Evolutionary conservation across 192 early-diverging fungal genomes (phyloP), one percentile per base, ranked within the genome.

Genomic region (Gamsiella multidivaricata): DNA sequence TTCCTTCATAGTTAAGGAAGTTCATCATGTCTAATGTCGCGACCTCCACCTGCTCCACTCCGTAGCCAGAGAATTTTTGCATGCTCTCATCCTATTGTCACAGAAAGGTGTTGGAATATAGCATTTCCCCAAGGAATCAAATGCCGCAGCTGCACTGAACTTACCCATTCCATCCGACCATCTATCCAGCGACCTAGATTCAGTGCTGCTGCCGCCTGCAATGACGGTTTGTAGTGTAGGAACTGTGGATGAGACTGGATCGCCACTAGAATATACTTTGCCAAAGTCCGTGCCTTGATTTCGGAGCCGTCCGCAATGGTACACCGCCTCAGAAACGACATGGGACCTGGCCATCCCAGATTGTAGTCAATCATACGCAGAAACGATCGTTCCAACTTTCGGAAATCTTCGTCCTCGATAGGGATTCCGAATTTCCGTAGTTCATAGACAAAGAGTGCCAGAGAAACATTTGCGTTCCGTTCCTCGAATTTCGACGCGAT

Each of bases 401-500:
- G 79, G 29, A 99, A 87, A 75, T 94, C 93, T 5, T 91, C 89
- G n/a, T 86, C 89, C 7, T 88, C 87, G 60, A 88, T 85, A 49
- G 84, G 89, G 41, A 85, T 83, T 67, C 90, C 93, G 1, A 90
- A 85, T 80, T 94, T 88, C 67, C 86, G 94, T 18, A 91, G 81
- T 69, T 94, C 94, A 64, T 94, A 86, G 32, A 88, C 68, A 29
- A 97, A 22, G 26, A 51, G 26, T n/a, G n/a, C n/a, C n/a, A n/a
- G 17, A 25, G 3, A 59, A 8, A 87, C 84, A 41, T 94, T 94
- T 2, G 89, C 81, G 17, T 85, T 78, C 41, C 92, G 88, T 82
- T 99, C 96, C 82, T 97, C 96, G 80, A 94, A 98, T 83, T 99
- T 99, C 59, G 90, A 82, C 0, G 97, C 95, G 37, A 97, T 83